Evolutionary conservation across 1,284 basidiomycete genomes (phyloP), one percentile per base, ranked within the genome.

Genomic region (Ganoderma sinense): DNA sequence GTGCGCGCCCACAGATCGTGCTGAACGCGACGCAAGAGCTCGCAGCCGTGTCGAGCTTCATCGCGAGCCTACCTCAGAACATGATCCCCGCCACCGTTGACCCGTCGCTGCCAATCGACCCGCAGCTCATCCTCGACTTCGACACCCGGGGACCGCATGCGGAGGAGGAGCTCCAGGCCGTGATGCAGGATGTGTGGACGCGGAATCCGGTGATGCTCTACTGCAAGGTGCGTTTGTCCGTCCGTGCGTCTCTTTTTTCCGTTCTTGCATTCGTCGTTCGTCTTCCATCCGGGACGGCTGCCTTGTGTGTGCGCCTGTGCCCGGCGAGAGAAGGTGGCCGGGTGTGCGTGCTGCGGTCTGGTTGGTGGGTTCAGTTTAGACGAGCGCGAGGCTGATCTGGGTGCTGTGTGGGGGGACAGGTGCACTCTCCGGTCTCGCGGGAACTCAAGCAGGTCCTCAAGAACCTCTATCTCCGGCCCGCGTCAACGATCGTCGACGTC

Each of bases 81-180:
- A 86, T 91, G 64, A 89, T 97, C 62, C 94, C 95, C 0, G 75
- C 83, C 0, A 82, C 82, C 10, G 85, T 95, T 62, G 88, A 96
- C 78, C 91, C 94, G 0, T 74, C 84, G 6, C 73, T 77, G 23
- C 88, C 93, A 0, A 88, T 96, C 69, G 92, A 95, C 78, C 93
- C 94, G 2, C 86, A 91, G 71, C 86, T 94, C 65, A 87, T 97
- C 14, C 86, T 97, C 66, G 95, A 94, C 76, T 96, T 96, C 78
- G 93, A 96, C 79, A 91, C 92, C 0, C 85, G 89, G 16, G 82
- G 84, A 71, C 76, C 81, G 36, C 77, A 83, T 48, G 80, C 83
- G 4, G 79, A 80, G 14, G 76, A 78, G n/a, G 82, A 84, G 75
- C 71, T 84, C n/a, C 78, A 77, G 26, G 75, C 78, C 11, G 71